Conservation (phyloP, 352 stramenopile genomes). For the Pythium biforme region DNA sequence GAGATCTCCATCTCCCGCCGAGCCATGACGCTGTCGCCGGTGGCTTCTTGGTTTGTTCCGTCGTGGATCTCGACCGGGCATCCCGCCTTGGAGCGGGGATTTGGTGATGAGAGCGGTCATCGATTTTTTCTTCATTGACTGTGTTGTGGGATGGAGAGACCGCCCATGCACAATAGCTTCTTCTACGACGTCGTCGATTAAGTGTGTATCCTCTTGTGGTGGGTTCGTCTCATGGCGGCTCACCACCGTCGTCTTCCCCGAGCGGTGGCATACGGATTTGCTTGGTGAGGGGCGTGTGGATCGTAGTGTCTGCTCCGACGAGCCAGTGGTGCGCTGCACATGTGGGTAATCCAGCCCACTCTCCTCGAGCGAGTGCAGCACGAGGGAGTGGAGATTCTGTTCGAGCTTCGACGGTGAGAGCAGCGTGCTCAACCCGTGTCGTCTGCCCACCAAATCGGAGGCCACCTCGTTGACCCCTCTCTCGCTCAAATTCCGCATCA, state of each 20-base stretch:
- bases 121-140: background rate
- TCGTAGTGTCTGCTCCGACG: background rate
- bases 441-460: background rate
- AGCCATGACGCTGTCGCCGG: background rate
- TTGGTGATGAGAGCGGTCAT: background rate
- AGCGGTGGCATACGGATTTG: background rate
- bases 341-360: constrained; percentile 62
- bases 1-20: constrained; percentile 19
- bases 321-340: constrained; percentile 30
- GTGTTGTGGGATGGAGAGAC: background rate
- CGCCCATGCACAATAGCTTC: background rate
- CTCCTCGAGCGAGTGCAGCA: constrained; percentile 60
- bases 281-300: background rate
- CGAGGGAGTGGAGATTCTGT: constrained; percentile 47
- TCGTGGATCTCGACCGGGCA: background rate
- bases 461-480: constrained; percentile 15
- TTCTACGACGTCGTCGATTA: background rate
- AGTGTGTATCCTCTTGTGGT: background rate
- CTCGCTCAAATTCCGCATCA: constrained; percentile 48
- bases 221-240: background rate
- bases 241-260: background rate
- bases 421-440: background rate
- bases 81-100: background rate
- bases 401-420: constrained; percentile 30
- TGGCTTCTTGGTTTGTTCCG: constrained; percentile 1